Percentiles rank a stretch among this genome's conserved stretches.
Evolutionary conservation across 805 yeast species (phyloP).

Genomic region (Candida morakotiae): DNA sequence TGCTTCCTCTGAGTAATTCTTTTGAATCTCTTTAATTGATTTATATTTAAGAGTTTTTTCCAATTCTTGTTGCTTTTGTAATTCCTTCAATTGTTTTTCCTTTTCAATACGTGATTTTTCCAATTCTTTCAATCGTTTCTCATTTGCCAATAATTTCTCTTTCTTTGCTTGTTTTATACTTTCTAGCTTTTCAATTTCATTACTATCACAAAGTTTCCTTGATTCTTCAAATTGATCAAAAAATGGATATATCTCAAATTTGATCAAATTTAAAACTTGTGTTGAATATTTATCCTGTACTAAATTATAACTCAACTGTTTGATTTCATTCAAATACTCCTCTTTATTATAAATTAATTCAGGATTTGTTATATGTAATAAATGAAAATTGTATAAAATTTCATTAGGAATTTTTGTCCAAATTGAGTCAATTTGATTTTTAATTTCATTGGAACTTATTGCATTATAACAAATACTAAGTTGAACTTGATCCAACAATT

Average conservation of each 20-base stretch:
- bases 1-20: conserved; percentile 10
- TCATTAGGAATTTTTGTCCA: conserved; percentile 25
- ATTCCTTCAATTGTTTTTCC: conserved; percentile 8
- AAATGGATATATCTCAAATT: conserved; percentile 32
- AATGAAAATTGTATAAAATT: conserved; percentile 26
- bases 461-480: conserved; percentile 4
- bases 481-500: conserved; percentile 1
- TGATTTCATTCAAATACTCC: conserved; percentile 9
- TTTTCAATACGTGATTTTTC: conserved; percentile 9
- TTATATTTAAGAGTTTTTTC: conserved; percentile 20
- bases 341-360: conserved; percentile 11
- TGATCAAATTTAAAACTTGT: conserved; percentile 28
- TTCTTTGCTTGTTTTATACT: conserved; percentile 9
- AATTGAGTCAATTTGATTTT: neutral
- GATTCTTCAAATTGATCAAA: conserved; percentile 26
- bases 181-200: conserved; percentile 11
- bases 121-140: conserved; percentile 9
- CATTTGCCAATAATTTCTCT: neutral
- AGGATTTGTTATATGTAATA: conserved; percentile 26
- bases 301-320: conserved; percentile 5
- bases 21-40: conserved; percentile 14
- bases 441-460: conserved; percentile 7
- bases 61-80: conserved; percentile 10
- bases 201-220: conserved; percentile 17
- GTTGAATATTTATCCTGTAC: conserved; percentile 14